phyloP scores from a whole-genome alignment of 306 rosid species.

The Hylodesmum podocarpum region DNA sequence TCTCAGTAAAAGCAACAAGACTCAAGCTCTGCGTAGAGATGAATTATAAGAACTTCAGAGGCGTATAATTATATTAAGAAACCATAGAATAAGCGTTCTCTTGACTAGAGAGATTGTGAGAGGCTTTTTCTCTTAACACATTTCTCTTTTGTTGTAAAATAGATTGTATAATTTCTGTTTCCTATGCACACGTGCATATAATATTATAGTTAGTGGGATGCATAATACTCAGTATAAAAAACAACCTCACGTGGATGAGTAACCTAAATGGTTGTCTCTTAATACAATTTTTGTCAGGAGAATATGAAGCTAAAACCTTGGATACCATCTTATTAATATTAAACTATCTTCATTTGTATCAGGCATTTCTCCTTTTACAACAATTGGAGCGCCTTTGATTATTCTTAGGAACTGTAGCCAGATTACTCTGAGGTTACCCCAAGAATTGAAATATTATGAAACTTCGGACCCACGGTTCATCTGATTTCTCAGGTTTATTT shows the following conservation, averaged over 20 bases:
- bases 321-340: slow-evolving; percentile 56
- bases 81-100: slow-evolving; percentile 25
- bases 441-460: slow-evolving; percentile 16
- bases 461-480: slow-evolving; percentile 12
- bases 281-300: slow-evolving; percentile 51
- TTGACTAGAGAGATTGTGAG: slow-evolving; percentile 26
- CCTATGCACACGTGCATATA: slow-evolving; percentile 51
- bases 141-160: neutral
- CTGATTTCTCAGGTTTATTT: neutral
- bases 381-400: slow-evolving; percentile 23
- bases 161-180: neutral
- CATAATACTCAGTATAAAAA: slow-evolving; percentile 19
- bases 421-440: slow-evolving; percentile 30
- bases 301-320: slow-evolving; percentile 61
- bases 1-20: no score
- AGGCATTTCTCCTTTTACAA: slow-evolving; percentile 20
- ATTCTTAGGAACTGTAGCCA: slow-evolving; percentile 18
- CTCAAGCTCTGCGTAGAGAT: slow-evolving; percentile 4
- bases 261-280: slow-evolving; percentile 55
- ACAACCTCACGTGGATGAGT: slow-evolving; percentile 63
- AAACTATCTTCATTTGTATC: slow-evolving; percentile 28
- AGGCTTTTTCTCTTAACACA: slow-evolving; percentile 18
- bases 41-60: neutral
- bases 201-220: slow-evolving; percentile 42
- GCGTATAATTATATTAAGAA: neutral